Evolutionary conservation across 345 rosid genomes (phyloP), one percentile per base, ranked within the genome.

Genomic region (Pistacia integerrima): DNA sequence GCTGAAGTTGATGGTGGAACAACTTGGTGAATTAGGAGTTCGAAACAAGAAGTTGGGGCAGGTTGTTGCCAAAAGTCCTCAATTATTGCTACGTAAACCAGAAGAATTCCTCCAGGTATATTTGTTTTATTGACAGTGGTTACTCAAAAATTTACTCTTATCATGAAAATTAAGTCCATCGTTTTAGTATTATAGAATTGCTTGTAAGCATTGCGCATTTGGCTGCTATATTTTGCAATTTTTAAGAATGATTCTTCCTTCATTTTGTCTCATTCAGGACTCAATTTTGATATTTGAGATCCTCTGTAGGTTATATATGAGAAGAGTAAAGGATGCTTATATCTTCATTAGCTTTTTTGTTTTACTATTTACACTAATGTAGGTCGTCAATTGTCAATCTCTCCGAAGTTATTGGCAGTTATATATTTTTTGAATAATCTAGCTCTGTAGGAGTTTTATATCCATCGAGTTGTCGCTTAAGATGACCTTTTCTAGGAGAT

Each of bases 21-120:
- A 85, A 61, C 81, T 93, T 74, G 87, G 82, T 69, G 85, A 84
- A 25, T 70, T 91, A 54, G 85, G 82, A 75, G 88, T 93, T 69
- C 79, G 74, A 81, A 79, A 87, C 84, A 88, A 81, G 85, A 90
- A 76, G 70, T 72, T 95, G 88, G 97, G 95, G 57, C 85, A 80
- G 76, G 87, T 89, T 74, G 85, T 95, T 84, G 86, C 92, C 64
- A 88, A 80, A 81, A 87, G 93, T 82, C 98, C 99, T 80, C 97
- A 93, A 78, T 84, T 95, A 74, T 86, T 95, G 62, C 77, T 91
- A 70, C 87, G 74, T 76, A 91, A 87, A 81, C 98, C 96, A 12
- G 87, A 85, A 79, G 95, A 93, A 56, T 83, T 95, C 75, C 84
- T 82, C 38, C 81, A 81, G 91, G 98, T 93, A 82, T 35, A 7